Conservation (phyloP, 768 basidiomycete genomes). For the Rhodotorula taiwanensis region DNA sequence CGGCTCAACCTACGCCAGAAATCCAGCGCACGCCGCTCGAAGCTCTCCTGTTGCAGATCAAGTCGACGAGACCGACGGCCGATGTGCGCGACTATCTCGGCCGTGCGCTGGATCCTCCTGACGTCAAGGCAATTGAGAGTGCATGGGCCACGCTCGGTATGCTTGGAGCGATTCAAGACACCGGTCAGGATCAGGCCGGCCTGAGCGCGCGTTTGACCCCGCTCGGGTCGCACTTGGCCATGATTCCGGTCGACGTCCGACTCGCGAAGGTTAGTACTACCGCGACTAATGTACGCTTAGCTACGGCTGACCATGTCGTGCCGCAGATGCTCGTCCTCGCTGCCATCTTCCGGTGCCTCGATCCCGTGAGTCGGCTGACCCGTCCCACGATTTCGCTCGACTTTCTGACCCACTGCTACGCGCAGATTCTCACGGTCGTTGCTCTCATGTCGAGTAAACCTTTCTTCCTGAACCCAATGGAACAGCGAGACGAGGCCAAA, state of each 20-base stretch:
- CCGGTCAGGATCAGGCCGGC: slow-evolving; percentile 33
- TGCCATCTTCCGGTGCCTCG: slow-evolving; percentile 72
- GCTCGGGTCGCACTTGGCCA: slow-evolving; percentile 71
- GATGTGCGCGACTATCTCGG: slow-evolving; percentile 70
- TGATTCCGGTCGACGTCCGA: slow-evolving; percentile 79
- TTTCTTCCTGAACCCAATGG: slow-evolving; percentile 71
- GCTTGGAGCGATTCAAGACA: slow-evolving; percentile 59
- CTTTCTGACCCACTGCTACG: not conserved
- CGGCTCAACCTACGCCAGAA: slow-evolving; percentile 70
- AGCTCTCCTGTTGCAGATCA: slow-evolving; percentile 70
- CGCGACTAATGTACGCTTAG: too few species aligned
- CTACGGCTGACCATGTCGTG: not conserved
- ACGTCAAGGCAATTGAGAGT: slow-evolving; percentile 63
- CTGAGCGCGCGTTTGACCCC: slow-evolving; percentile 59
- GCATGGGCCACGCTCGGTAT: slow-evolving; percentile 68
- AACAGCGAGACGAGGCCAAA: slow-evolving; percentile 71
- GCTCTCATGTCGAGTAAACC: slow-evolving; percentile 82
- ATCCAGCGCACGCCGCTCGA: slow-evolving; percentile 82
- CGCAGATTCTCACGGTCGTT: slow-evolving; percentile 61
- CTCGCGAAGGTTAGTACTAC: slow-evolving; percentile 69
- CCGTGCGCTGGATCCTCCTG: slow-evolving; percentile 77
- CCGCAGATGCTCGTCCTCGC: slow-evolving; percentile 79
- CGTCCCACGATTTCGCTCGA: not conserved
- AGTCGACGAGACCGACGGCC: slow-evolving; percentile 66
- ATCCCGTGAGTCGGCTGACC: slow-evolving; percentile 48